Evolutionary conservation across 345 rosid genomes (phyloP), one percentile per base, ranked within the genome.

Genomic region (Dipteronia dyeriana): DNA sequence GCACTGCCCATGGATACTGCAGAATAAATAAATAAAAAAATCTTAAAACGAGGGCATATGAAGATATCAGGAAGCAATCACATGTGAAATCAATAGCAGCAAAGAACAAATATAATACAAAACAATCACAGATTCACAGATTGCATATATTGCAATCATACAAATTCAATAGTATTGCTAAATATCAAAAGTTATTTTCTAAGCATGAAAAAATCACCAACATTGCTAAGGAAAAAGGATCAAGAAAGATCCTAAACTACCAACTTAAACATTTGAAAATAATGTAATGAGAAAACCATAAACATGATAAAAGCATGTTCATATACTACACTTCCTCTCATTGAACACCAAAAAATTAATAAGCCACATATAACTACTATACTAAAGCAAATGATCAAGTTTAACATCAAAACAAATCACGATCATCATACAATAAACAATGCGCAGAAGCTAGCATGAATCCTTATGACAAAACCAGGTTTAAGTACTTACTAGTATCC

Each of bases 1-100:
- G 66, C 90, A 87, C 63, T 87, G 85, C 10, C 90, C 90, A 63
- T 87, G 90, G 59, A 87, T 87, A 76, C 90, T 87, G 84, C 77
- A 85, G 13, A 60, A 56, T n/a, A n/a, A n/a, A n/a, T 54, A 68
- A 59, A 57, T 65, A 22, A 22, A 68, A 13, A 10, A 34, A 4
- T 17, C 63, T 68, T 0, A 39, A 20, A 1, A 34, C 25, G 5
- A 20, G 57, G 26, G 5, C 16, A 11, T 31, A 10, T 2, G 2
- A 25, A 19, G 25, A 49, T 43, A 54, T 0, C 11, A 25, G 13
- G 20, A 56, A 73, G n/a, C 39, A 31, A 12, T 17, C 22, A 63
- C 3, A 53, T 2, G 57, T 14, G 16, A 53, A 53, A 53, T 14
- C 7, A 53, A 53, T 53, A 16, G 57, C 7, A 16, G 7, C 45